Evolutionary conservation across 2,329 filamentous ascomycete species (phyloP), one percentile per base, ranked within the genome.

Genomic region (Diaporthe nobilis): DNA sequence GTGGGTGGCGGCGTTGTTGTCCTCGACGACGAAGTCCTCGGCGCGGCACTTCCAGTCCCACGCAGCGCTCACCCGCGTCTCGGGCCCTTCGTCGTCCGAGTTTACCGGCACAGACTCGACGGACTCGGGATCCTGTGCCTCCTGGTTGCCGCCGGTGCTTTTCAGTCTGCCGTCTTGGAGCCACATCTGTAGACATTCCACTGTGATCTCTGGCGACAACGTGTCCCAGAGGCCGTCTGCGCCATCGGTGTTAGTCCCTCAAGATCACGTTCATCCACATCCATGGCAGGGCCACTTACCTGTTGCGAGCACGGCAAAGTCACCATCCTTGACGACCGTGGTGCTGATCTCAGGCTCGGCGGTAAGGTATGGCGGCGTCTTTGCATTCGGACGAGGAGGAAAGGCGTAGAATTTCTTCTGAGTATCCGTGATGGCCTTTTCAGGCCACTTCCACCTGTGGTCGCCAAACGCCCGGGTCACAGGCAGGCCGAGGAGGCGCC

Each of bases 1-100:
- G 83, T 96, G 95, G 0, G 95, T 95, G 0, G 94, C 94, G 8
- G 91, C 94, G 80, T 95, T 97, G 82, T 93, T 92, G 81, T 97
- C 94, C 81, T 95, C 92, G 5, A 95, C 91, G 1, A 94, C 91
- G 77, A 95, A 95, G 68, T 93, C 89, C 78, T 90, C 88, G 0
- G 80, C 79, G 1, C 55, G 70, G 44, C 53, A 22, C 55, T 60
- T 72, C 70, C 70, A 72, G 55, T 61, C 70, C 70, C 70, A 72
- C 3, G 39, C 39, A 12, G 44, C 34, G 7, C 42, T 31, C 8
- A 72, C 55, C n/a, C 55, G 42, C 25, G 42, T 61, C 22, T 60
- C 42, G 57, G 53, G 55, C 42, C 61, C 70, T 8, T 61, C 55
- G n/a, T 72, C 70, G 3, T 42, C 28, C 28, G 39, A 37, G 13